phyloP scores from a whole-genome alignment of 352 stramenopile genomes.

The Phytophthora foliorum region DNA sequence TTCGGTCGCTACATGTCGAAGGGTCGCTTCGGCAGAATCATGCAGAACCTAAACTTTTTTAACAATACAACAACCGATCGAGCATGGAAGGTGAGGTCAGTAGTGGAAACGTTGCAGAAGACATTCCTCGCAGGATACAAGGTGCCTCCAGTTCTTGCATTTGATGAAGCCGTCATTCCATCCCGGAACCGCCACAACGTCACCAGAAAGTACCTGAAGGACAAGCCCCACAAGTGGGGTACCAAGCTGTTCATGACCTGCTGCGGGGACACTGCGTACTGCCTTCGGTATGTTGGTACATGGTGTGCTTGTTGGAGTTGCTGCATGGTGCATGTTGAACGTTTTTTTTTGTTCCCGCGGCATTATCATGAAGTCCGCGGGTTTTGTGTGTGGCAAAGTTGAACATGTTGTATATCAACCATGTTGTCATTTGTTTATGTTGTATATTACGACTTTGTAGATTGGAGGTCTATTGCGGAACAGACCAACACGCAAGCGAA shows the following conservation, averaged over 20 bases:
- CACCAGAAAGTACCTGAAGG: too few relatives aligned
- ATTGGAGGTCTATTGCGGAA: too few relatives aligned
- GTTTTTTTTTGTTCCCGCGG: background rate
- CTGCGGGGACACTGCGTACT: constrained; percentile 10
- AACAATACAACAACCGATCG: constrained; percentile 8
- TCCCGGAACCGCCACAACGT: too few relatives aligned
- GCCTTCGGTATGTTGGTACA: constrained; percentile 1
- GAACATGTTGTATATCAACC: constrained; percentile 17
- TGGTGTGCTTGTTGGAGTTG: background rate
- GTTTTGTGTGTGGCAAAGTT: constrained; percentile 10
- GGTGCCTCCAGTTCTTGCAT: background rate
- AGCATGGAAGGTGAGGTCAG: constrained; percentile 15
- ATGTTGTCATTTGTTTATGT: background rate
- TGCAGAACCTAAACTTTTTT: constrained; percentile 33
- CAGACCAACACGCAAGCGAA: too few relatives aligned
- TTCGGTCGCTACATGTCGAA: constrained; percentile 25
- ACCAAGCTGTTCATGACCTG: constrained; percentile 17
- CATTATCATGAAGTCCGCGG: background rate
- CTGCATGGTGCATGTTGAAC: background rate
- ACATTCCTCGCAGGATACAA: constrained; percentile 7
- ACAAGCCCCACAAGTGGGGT: constrained; percentile 12
- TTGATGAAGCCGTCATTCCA: too few relatives aligned
- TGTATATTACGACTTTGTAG: too few relatives aligned
- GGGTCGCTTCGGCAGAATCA: constrained; percentile 4
- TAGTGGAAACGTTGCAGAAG: background rate